Evolutionary conservation across 139 green algal species (phyloP).

Genomic region (Pseudopediastrum boryanum): DNA sequence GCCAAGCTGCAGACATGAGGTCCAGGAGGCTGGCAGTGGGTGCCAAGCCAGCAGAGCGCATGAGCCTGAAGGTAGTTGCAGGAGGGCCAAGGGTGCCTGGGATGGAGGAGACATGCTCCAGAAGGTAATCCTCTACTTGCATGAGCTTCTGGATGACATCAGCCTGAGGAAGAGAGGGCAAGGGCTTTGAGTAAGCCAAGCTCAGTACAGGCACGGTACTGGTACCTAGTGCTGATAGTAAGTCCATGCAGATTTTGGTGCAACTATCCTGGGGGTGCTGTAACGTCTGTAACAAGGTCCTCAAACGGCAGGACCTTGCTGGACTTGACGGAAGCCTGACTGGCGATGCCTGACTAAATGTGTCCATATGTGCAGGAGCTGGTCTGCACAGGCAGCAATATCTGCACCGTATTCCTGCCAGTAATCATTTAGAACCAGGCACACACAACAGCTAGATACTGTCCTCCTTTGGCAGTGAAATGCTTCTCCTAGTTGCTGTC

Average conservation of each 20-base stretch:
- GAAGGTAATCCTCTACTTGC: constrained; percentile 29
- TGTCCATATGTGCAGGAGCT: neutral
- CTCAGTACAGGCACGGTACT: neutral
- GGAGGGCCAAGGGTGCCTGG: constrained; percentile 15
- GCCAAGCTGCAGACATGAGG: constrained; percentile 24
- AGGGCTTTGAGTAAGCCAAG: neutral
- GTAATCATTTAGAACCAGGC: neutral
- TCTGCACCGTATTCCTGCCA: neutral
- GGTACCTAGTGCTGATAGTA: neutral
- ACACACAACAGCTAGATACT: neutral
- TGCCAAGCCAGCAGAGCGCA: neutral
- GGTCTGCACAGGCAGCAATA: neutral
- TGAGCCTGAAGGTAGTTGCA: constrained; percentile 31
- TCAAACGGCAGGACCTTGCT: neutral
- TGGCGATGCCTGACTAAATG: neutral
- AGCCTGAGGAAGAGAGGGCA: neutral
- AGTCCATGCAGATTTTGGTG: neutral
- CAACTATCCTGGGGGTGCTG: neutral
- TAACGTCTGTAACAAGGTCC: neutral
- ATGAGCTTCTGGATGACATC: constrained; percentile 9
- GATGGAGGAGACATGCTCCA: constrained; percentile 15
- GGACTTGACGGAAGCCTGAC: neutral
- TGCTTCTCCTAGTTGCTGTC: neutral
- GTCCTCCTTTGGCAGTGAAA: constrained; percentile 1
- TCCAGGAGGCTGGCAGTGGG: constrained; percentile 18